These are phyloP conservation scores for Aspergillus funiculosus DNA, from an alignment of 495 filamentous ascomycete genomes.

Conservation along the genomic window DNA sequence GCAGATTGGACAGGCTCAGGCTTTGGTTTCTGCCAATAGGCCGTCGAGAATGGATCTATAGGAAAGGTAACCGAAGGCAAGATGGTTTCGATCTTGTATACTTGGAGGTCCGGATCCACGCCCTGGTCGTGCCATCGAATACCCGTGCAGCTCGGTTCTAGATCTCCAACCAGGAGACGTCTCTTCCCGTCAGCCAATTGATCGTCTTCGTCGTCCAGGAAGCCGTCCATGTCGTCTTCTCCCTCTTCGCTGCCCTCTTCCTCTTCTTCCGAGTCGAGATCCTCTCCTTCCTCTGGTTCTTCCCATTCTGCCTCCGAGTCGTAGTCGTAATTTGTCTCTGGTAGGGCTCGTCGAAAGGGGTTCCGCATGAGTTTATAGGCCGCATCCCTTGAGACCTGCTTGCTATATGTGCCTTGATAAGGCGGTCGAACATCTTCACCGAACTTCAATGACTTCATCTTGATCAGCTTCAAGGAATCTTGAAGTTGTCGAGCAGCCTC, in stretches of 20 bases:
- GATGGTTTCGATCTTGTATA: constrained; percentile 67
- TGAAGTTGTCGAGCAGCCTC: constrained; percentile 30
- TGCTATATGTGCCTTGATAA: constrained; percentile 81
- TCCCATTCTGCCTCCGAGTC: constrained; percentile 97
- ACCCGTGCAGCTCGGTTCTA: constrained; percentile 70
- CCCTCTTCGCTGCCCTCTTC: constrained; percentile 55
- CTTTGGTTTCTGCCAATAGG: constrained; percentile 64
- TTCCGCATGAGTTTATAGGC: constrained; percentile 60
- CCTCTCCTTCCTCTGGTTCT: constrained; percentile 73
- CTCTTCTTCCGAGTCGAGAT: constrained; percentile 70
- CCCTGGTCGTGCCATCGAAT: constrained; percentile 71
- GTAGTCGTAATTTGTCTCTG: constrained; percentile 83
- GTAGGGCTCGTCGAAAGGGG: constrained; percentile 57
- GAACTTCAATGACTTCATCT: constrained; percentile 76
- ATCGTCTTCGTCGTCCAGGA: constrained; percentile 50
- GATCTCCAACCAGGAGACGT: constrained; percentile 55
- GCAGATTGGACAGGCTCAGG: constrained; percentile 17
- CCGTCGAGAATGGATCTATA: constrained; percentile 80
- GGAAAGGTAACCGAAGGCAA: constrained; percentile 47
- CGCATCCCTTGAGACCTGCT: constrained; percentile 39
- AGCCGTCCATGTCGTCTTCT: constrained; percentile 51
- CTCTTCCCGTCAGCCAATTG: constrained; percentile 36
- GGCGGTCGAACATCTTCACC: constrained; percentile 83
- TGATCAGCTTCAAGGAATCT: constrained; percentile 55
- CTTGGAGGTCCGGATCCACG: constrained; percentile 38